Evolutionary conservation across 306 rosid species (phyloP), one percentile per base, ranked within the genome.

Genomic region (Quercus glauca): DNA sequence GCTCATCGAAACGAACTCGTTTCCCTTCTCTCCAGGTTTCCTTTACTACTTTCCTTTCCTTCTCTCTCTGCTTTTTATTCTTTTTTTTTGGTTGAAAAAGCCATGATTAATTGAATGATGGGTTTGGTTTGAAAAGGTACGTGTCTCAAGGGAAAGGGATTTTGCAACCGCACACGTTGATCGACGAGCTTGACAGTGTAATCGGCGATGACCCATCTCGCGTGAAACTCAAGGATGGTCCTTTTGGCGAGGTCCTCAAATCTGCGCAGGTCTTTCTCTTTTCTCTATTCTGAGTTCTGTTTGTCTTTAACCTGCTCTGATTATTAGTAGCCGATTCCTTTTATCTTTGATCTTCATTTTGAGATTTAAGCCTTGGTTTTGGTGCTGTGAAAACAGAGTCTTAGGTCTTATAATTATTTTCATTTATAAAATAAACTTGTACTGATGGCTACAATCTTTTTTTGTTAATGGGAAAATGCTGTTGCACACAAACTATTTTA

Each of bases 21-120:
- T 10, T 90, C 99, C 63, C 97, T 95, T 18, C 97, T 95, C 81
- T 90, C 97, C 82, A 92, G 99, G 99, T 94, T 79, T 41, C 45
- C 45, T 41, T 41, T 41, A 7, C 45, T 63, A 1, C 31, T 28
- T 28, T 18, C 10, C 17, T 14, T 28, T 25, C 3, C 28, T 4
- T 12, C 0, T 25, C 1, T 12, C n/a, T 58, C 25, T 11, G 1
- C 1, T 29, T 1, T 10, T 17, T n/a, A n/a, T n/a, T 64, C 20
- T 19, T 1, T 61, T 26, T 63, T 31, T n/a, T 31, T 28, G 0
- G 17, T 28, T 28, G 23, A 31, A 18, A 29, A 33, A 26, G 17
- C 14, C 4, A 11, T 67, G 70, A 29, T 51, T 49, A 49, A 49
- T 57, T 76, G 37, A 15, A 72, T 69, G 69, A 71, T 72, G 9